Base-by-base conservation (phyloP, 305 asterid genomes). In the Solanum hybrid region DNA sequence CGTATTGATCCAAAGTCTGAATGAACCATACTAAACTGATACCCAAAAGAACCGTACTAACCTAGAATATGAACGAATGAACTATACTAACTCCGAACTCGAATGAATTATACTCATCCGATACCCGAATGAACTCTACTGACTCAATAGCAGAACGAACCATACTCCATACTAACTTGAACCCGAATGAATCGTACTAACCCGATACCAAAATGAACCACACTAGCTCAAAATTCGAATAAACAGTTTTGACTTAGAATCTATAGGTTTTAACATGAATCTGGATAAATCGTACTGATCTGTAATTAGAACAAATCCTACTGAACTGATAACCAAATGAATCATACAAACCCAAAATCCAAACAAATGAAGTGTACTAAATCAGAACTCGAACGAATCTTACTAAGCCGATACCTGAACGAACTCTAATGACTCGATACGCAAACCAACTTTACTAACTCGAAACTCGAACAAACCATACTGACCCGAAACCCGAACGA, bases 301-400 rank as follows among this genome's bases (percentile, higher is more conserved):
- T 0, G 1, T 0, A 16, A 51, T 51, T 0, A 1, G 3, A 51
- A 51, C n/a, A 16, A 56, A 6, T 0, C n/a, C 0, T 17, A 56
- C 69, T 56, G 24, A 56, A 27, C 29, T 4, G 4, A 56, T 56
- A 56, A 6, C 69, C 71, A 60, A 60, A 60, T 0, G 5, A 60
- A 60, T 0, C 26, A 0, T 20, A 60, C 71, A 0, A 60, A 60
- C 0, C 26, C 32, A 31, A 0, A 31, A 60, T 60, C 11, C 2
- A 0, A 60, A 60, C 0, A 0, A 20, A 60, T 60, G 26, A 60
- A 60, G 0, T 60, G 5, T 20, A 20, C 71, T 60, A 60, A 60
- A 1, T 11, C 24, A 3, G 2, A 56, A 17, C 24, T 17, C 5
- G 5, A 60, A 60, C 12, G 3, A 22, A 20, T 22, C 72, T 20